A percentile compares a stretch with the other conserved stretches of the same genome.
phyloP scores from a whole-genome alignment of 192 early-diverging fungal species.

The Linnemannia elongata region DNA sequence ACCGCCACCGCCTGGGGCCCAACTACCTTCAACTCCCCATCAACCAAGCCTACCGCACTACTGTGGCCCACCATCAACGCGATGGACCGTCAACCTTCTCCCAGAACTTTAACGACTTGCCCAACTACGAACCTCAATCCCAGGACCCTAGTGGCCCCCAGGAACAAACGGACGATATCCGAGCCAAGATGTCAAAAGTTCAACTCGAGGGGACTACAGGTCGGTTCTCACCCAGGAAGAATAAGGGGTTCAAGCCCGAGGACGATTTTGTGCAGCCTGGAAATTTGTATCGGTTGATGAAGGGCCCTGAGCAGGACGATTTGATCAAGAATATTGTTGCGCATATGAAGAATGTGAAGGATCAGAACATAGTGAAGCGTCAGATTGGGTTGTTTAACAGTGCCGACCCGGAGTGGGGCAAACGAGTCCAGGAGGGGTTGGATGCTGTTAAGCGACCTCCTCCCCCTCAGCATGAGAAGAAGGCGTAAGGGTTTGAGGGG shows the following conservation, averaged over 20 bases:
- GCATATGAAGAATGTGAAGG: constrained; percentile 70
- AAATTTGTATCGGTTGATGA: constrained; percentile 73
- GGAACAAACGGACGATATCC: constrained; percentile 66
- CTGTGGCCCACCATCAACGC: constrained; percentile 76
- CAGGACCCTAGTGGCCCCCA: constrained; percentile 59
- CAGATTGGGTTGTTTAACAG: constrained; percentile 78
- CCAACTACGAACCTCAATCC: constrained; percentile 81
- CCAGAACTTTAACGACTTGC: constrained; percentile 72
- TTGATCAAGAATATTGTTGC: constrained; percentile 73
- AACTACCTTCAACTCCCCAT: constrained; percentile 87
- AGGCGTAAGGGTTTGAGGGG: background rate
- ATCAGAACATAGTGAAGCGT: constrained; percentile 69
- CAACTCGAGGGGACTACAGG: constrained; percentile 64
- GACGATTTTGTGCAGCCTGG: constrained; percentile 76
- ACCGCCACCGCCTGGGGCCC: constrained; percentile 81
- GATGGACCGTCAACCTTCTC: constrained; percentile 73
- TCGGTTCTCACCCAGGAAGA: constrained; percentile 62
- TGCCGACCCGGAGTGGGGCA: constrained; percentile 79
- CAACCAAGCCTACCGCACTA: constrained; percentile 72
- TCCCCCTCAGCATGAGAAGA: background rate
- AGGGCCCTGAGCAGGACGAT: constrained; percentile 68
- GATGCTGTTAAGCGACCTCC: constrained; percentile 18
- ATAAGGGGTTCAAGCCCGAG: constrained; percentile 57
- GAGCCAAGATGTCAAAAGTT: constrained; percentile 62
- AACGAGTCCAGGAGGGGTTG: constrained; percentile 68